Base-by-base conservation (phyloP, 1,284 basidiomycete genomes). In the Melampsora larici-populina region DNA sequence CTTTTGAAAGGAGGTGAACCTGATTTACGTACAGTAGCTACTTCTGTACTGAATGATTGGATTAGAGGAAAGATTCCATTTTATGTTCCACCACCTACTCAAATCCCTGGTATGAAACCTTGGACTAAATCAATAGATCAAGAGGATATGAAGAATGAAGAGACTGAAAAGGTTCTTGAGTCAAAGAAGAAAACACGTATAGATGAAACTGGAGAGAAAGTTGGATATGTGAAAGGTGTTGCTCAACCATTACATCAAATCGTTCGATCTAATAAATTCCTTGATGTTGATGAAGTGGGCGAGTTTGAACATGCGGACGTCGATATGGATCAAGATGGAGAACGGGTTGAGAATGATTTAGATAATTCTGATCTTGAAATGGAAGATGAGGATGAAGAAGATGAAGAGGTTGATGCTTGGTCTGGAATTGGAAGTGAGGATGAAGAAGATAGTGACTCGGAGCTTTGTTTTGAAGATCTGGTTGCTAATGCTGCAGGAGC, bases 41-140 rank as follows among this genome's bases (percentile, higher is more conserved):
- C 96, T 86, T 96, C 98, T 85, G 87, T 99, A 65, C 86, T 99
- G 81, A 94, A 92, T 84, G 97, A 99, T 84, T 99, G 97, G 97
- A 94, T 97, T 79, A 88, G 97, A 74, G 97, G 97, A 31, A 92
- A 94, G 81, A 93, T 95, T 82, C 93, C 92, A 43, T 94, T 89
- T 86, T 94, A 93, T 81, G 92, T 92, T 29, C 83, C 90, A 13
- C 92, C 93, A 17, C 91, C 91, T 63, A 72, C 80, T 43, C 73
- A 78, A 75, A 74, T 70, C 29, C 70, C 78, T 60, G 71, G 65
- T 64, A 69, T 80, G 51, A 80, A 79, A 31, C 66, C 31, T 64
- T 66, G 6, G 49, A 17, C 43, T 26, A 72, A 40, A 51, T 80
- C 79, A 75, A 79, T 79, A 48, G 48, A 79, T 70, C 78, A 76